Percentiles rank a stretch among this genome's conserved stretches.
These are phyloP conservation scores for Hyaloperonospora brassicae DNA, from an alignment of 352 stramenopile species.

Conservation along the genomic window DNA sequence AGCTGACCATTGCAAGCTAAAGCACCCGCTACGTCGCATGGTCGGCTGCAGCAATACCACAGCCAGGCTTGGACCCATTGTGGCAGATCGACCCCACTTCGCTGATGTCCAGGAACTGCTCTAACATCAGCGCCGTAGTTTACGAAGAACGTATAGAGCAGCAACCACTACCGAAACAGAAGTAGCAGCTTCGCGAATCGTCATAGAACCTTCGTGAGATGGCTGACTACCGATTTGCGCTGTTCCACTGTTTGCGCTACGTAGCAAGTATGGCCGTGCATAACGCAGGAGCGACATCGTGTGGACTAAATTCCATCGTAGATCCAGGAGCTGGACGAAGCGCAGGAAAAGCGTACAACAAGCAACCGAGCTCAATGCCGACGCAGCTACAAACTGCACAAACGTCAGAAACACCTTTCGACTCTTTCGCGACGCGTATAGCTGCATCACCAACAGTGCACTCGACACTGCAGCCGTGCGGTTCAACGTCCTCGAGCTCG, in stretches of 20 bases:
- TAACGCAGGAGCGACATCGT: constrained; percentile 33
- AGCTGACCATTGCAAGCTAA: no score
- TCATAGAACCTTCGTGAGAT: constrained; percentile 8
- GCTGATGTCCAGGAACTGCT: no score
- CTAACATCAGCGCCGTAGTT: constrained; percentile 13
- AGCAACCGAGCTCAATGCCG: constrained; percentile 57
- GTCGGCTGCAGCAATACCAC: no score
- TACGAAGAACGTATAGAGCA: constrained; percentile 26
- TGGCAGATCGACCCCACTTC: no score
- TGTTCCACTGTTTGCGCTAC: constrained; percentile 17
- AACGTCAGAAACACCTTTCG: constrained; percentile 53
- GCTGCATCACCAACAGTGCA: constrained; percentile 66
- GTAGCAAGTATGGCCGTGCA: constrained; percentile 34
- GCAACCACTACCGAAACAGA: constrained; percentile 26
- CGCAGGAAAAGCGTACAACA: constrained; percentile 46
- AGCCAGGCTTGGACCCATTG: no score
- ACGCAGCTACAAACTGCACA: constrained; percentile 55
- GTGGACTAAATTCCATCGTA: constrained; percentile 19
- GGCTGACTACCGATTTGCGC: constrained; percentile 9
- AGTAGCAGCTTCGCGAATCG: constrained; percentile 18
- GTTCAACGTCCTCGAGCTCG: no score
- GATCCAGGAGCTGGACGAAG: constrained; percentile 39
- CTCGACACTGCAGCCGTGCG: constrained; percentile 63
- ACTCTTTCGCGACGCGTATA: constrained; percentile 58
- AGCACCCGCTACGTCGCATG: no score